Percentiles rank a stretch among this genome's conserved stretches.
Conservation (phyloP, 1,284 basidiomycete genomes). For the Cutaneotrichosporon sp. region DNA sequence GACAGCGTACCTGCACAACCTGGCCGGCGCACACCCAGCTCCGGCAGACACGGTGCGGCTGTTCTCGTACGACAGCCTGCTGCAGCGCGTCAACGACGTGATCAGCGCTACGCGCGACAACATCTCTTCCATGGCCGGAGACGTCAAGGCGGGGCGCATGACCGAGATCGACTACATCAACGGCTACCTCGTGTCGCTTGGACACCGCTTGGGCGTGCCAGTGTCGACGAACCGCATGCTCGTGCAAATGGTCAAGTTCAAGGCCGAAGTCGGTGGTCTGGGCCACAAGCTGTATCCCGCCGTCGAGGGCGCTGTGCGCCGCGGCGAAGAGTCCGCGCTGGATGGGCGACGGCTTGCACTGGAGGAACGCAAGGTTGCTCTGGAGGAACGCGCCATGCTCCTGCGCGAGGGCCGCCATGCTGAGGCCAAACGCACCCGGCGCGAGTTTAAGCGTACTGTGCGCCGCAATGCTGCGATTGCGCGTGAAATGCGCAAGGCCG, state of each 20-base stretch:
- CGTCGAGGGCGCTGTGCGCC: background rate
- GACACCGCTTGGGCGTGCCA: constrained; percentile 56
- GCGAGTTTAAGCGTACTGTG: constrained; percentile 4
- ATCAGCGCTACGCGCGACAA: constrained; percentile 58
- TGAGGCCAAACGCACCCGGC: constrained; percentile 4
- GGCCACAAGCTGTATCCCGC: constrained; percentile 1
- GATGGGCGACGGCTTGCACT: constrained; percentile 1
- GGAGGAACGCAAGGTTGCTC: constrained; percentile 9
- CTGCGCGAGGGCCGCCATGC: constrained; percentile 7
- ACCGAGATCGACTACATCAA: constrained; percentile 84
- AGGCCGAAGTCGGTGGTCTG: constrained; percentile 34
- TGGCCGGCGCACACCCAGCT: constrained; percentile 29
- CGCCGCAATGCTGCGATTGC: constrained; percentile 2
- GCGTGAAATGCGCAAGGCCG: background rate
- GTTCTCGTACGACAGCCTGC: constrained; percentile 34
- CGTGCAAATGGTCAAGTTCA: constrained; percentile 58
- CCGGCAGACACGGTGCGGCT: constrained; percentile 30
- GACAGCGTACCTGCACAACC: constrained; percentile 49
- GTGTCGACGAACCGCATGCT: constrained; percentile 63
- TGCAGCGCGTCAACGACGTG: constrained; percentile 56
- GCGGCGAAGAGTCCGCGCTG: background rate
- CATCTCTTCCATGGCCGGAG: constrained; percentile 70
- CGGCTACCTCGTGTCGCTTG: constrained; percentile 72
- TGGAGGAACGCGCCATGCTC: constrained; percentile 9
- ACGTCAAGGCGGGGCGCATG: constrained; percentile 56